Evolutionary conservation across 1,139 yeast genomes (phyloP).

Genomic region (Pichia sp.): DNA sequence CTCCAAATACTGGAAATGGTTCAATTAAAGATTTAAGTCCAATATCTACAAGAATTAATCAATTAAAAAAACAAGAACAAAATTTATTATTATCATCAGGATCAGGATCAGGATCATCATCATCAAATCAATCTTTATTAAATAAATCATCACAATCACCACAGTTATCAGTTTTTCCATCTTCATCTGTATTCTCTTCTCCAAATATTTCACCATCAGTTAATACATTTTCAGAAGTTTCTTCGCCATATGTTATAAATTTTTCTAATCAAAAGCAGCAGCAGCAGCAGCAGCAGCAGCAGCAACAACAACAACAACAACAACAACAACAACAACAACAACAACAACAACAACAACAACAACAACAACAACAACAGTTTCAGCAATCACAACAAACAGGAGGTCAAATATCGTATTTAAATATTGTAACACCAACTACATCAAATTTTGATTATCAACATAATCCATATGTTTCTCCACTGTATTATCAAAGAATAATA

Average conservation of each 20-base stretch:
- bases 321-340: neutral
- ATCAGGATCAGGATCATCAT: neutral
- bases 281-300: neutral
- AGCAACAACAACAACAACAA: neutral
- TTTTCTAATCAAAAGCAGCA: neutral
- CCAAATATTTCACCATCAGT: constrained; percentile 11
- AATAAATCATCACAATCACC: neutral
- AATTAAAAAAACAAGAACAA: neutral
- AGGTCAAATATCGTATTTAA: neutral
- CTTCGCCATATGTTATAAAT: constrained; percentile 1
- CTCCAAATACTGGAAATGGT: constrained; percentile 11
- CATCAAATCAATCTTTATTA: too few species aligned
- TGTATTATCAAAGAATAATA: constrained; percentile 6
- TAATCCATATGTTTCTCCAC: constrained; percentile 7
- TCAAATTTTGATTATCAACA: constrained; percentile 5
- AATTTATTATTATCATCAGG: neutral
- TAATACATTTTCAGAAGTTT: constrained; percentile 6
- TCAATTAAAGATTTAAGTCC: constrained; percentile 10
- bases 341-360: neutral
- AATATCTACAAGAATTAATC: neutral
- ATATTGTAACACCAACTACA: constrained; percentile 6
- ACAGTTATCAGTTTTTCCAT: neutral
- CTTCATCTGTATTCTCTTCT: constrained; percentile 6
- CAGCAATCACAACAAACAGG: neutral
- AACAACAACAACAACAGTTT: neutral